These are phyloP conservation scores for Nepenthes mirabilis DNA, from an alignment of 148 eudicot species.

Conservation along the genomic window DNA sequence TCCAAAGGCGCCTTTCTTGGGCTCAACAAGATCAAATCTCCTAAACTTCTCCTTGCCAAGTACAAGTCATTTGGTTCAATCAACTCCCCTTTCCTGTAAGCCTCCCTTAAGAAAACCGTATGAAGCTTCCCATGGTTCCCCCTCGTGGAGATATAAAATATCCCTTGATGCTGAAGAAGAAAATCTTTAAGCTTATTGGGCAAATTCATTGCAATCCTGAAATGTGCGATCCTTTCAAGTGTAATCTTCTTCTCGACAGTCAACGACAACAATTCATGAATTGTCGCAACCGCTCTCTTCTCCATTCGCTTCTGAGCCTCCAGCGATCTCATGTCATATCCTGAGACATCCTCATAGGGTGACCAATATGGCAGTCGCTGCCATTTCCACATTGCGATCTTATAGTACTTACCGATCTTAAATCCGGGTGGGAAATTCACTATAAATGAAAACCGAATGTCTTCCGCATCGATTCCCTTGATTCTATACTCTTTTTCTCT, in stretches of 20 bases:
- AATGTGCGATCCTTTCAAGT: constrained; percentile 92
- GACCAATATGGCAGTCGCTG: constrained; percentile 97
- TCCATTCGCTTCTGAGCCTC: constrained; percentile 94
- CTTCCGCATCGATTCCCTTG: constrained; percentile 68
- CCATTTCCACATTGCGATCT: constrained; percentile 97
- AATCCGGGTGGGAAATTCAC: constrained; percentile 96
- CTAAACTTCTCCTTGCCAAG: constrained; percentile 79
- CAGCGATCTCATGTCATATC: constrained; percentile 75
- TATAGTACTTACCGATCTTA: constrained; percentile 70
- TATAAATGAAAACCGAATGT: constrained; percentile 64
- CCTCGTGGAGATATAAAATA: constrained; percentile 86
- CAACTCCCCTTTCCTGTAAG: constrained; percentile 75
- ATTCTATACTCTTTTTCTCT: constrained; percentile 86
- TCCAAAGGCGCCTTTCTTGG: constrained; percentile 56
- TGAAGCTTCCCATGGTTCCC: constrained; percentile 96
- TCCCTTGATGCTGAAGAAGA: constrained; percentile 87
- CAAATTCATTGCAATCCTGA: constrained; percentile 60
- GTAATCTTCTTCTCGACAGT: constrained; percentile 97
- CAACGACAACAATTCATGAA: constrained; percentile 74
- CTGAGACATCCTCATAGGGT: constrained; percentile 80
- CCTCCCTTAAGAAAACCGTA: constrained; percentile 88
- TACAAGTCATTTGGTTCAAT: constrained; percentile 82
- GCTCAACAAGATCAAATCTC: constrained; percentile 51
- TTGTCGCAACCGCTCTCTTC: constrained; percentile 75
- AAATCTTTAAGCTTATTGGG: constrained; percentile 88